Conservation (phyloP, 2,329 filamentous ascomycete genomes). For the Camillea tinctor region DNA sequence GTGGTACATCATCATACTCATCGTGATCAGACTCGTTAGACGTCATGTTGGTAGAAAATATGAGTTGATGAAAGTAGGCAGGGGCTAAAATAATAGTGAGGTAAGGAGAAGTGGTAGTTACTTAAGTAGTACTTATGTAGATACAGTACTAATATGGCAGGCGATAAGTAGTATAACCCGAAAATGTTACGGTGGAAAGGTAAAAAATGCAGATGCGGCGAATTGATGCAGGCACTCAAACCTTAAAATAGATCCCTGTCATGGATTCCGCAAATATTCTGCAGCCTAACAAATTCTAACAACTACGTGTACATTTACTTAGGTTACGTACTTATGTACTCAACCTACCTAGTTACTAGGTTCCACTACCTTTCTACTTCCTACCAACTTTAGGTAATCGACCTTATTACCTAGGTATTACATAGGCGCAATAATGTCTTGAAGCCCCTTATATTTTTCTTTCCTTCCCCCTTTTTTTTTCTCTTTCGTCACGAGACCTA, state of each 20-base stretch:
- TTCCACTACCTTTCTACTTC: no score
- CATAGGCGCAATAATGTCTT: background rate
- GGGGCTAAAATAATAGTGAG: background rate
- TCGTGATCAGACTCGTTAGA: constrained; percentile 26
- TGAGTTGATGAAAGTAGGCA: background rate
- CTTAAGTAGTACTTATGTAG: background rate
- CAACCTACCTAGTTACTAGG: no score
- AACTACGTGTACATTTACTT: background rate
- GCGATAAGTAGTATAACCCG: no score
- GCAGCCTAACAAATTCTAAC: background rate
- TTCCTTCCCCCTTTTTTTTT: background rate
- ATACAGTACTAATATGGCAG: no score
- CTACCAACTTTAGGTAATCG: no score
- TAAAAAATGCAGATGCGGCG: background rate
- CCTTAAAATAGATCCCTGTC: constrained; percentile 5
- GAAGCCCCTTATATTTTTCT: background rate
- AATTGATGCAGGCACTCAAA: background rate
- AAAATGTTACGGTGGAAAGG: no score
- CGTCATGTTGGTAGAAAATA: constrained; percentile 13
- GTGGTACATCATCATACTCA: constrained; percentile 47
- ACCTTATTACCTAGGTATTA: background rate
- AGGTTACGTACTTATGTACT: no score
- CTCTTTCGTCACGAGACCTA: background rate
- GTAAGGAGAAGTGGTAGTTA: background rate
- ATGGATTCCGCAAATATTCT: background rate